These are phyloP conservation scores for Boletus sp. DNA, from an alignment of 768 basidiomycete species.

Conservation along the genomic window DNA sequence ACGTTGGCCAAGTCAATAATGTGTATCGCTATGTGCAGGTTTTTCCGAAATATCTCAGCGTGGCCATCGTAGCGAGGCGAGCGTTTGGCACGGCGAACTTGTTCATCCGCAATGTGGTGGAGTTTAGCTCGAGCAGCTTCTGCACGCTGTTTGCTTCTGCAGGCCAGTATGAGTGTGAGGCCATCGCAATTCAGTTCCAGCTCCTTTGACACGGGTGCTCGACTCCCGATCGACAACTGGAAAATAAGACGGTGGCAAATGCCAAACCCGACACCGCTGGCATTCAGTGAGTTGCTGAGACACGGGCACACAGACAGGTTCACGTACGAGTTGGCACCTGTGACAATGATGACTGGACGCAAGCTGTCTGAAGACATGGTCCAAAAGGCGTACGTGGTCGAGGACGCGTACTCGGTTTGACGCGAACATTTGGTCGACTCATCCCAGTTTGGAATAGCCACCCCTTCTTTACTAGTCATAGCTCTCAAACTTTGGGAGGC, in stretches of 20 bases:
- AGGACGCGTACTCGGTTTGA: too few species aligned
- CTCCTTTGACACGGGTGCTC: slow-evolving; percentile 26
- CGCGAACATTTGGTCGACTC: too few species aligned
- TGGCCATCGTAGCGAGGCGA: slow-evolving; percentile 45
- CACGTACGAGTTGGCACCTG: slow-evolving; percentile 65
- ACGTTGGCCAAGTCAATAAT: slow-evolving; percentile 63
- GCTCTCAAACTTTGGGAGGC: background rate
- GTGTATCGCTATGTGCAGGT: slow-evolving; percentile 58
- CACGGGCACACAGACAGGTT: background rate
- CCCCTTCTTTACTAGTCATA: too few species aligned
- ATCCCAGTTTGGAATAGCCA: too few species aligned
- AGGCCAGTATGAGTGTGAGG: slow-evolving; percentile 77
- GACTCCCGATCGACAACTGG: slow-evolving; percentile 53
- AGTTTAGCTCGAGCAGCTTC: slow-evolving; percentile 58
- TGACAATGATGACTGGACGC: slow-evolving; percentile 57
- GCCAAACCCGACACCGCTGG: slow-evolving; percentile 80
- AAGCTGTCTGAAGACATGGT: slow-evolving; percentile 27
- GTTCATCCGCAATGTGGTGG: slow-evolving; percentile 49
- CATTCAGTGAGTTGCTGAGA: slow-evolving; percentile 31
- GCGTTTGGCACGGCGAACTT: slow-evolving; percentile 40
- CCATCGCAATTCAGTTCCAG: slow-evolving; percentile 41
- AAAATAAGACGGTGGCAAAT: slow-evolving; percentile 75
- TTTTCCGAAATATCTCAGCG: slow-evolving; percentile 54
- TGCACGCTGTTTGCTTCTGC: slow-evolving; percentile 63
- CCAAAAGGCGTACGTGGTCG: background rate